phyloP scores from a whole-genome alignment of 1,139 yeast species.

The Saccharomyces hybrid region DNA sequence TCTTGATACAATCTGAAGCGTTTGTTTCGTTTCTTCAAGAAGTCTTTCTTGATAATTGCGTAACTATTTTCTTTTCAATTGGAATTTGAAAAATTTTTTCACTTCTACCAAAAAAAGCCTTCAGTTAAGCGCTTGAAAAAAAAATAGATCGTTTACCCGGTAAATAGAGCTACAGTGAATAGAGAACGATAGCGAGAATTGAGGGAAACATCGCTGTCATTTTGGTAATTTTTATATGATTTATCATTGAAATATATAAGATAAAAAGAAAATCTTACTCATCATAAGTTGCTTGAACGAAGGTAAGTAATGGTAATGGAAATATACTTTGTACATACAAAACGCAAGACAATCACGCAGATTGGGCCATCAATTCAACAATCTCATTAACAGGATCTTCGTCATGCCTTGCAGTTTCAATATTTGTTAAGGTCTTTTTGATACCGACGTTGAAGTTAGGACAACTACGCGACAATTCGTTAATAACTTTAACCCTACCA shows the following conservation, averaged over 20 bases:
- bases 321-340: neutral
- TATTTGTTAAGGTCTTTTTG: conserved; percentile 72
- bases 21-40: neutral
- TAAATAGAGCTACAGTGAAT: too few relatives aligned
- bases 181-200: too few relatives aligned
- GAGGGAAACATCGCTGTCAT: neutral
- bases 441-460: conserved; percentile 67
- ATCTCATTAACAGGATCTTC: conserved; percentile 57
- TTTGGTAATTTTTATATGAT: neutral
- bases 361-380: conserved; percentile 41
- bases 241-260: neutral
- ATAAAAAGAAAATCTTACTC: neutral
- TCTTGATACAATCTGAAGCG: conserved; percentile 8
- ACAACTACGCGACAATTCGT: conserved; percentile 40
- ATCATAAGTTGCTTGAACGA: neutral
- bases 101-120: neutral
- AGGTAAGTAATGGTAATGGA: neutral
- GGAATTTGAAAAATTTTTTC: neutral
- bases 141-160: neutral
- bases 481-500: conserved; percentile 47
- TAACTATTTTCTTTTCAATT: too few relatives aligned
- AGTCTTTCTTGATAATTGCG: too few relatives aligned
- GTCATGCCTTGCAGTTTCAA: conserved; percentile 72
- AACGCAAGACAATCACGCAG: conserved; percentile 12
- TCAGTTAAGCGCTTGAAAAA: too few relatives aligned